A percentile compares a stretch with the other conserved stretches of the same genome.
Conservation (phyloP, 352 stramenopile genomes). For the Stephanocyclus meneghinianus region DNA sequence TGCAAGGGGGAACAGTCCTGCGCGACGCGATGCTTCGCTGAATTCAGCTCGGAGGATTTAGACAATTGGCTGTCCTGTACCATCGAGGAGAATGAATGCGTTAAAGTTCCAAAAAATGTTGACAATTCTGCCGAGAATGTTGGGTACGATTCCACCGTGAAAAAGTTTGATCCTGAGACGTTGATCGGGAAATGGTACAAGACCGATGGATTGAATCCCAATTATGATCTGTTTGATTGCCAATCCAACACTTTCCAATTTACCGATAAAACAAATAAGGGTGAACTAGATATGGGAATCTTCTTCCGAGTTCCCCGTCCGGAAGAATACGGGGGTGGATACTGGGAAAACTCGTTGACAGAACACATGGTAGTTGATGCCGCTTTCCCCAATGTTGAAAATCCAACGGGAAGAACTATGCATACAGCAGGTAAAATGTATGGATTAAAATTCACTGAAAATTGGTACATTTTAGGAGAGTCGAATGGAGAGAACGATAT, state of each 20-base stretch:
- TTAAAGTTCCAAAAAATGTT: constrained; percentile 79
- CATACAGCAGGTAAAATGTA: constrained; percentile 83
- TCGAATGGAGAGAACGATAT: constrained; percentile 65
- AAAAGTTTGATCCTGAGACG: constrained; percentile 69
- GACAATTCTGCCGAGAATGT: constrained; percentile 77
- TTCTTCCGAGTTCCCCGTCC: constrained; percentile 74
- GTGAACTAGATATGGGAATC: constrained; percentile 78
- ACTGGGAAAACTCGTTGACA: constrained; percentile 76
- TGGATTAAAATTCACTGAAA: constrained; percentile 77
- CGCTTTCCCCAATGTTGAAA: constrained; percentile 14
- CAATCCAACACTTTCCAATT: constrained; percentile 80
- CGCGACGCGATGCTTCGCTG: constrained; percentile 81
- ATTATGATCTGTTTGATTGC: constrained; percentile 83
- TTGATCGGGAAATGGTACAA: constrained; percentile 82
- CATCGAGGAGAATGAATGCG: constrained; percentile 83
- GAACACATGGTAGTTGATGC: constrained; percentile 81
- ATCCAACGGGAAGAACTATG: constrained; percentile 66
- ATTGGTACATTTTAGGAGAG: constrained; percentile 83
- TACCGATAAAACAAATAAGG: constrained; percentile 37
- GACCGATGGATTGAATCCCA: constrained; percentile 77
- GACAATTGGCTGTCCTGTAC: constrained; percentile 81
- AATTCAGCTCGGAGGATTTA: constrained; percentile 73
- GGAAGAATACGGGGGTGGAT: constrained; percentile 66
- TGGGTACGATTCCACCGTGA: constrained; percentile 59
- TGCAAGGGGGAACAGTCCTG: constrained; percentile 82